A percentile compares a stretch with the other conserved stretches of the same genome.
Conservation (phyloP, 768 basidiomycete species). For the Suillus plorans region DNA sequence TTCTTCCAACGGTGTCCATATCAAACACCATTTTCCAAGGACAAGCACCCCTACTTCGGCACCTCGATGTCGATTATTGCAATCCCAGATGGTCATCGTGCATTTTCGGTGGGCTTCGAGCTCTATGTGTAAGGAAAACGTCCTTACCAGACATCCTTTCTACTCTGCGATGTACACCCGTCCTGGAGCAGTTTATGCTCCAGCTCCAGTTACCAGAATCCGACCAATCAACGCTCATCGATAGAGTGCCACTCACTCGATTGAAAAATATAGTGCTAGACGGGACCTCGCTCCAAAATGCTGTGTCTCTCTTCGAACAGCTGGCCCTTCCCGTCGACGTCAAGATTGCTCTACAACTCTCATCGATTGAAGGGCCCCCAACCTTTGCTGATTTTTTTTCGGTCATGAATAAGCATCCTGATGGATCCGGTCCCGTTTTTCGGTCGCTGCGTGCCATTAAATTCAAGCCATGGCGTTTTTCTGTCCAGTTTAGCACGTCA, state of each 20-base stretch:
- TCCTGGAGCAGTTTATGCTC: not conserved
- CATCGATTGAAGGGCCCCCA: not conserved
- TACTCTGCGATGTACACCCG: not conserved
- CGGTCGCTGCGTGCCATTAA: not conserved
- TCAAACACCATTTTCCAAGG: not conserved
- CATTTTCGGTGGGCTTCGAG: not conserved
- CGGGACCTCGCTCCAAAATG: not conserved
- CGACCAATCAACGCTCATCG: not conserved
- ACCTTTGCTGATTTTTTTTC: not conserved
- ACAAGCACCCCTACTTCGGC: not conserved
- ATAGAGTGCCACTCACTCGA: not conserved
- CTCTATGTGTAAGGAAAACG: not conserved
- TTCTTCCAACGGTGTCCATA: not conserved
- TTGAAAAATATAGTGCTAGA: not conserved
- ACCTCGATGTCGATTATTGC: not conserved
- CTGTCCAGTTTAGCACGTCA: not conserved
- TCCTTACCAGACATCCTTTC: not conserved
- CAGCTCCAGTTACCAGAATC: not conserved
- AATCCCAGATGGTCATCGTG: not conserved
- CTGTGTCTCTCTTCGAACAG: not conserved
- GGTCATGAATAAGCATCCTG: not conserved
- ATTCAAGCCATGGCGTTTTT: not conserved
- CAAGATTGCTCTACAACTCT: not conserved
- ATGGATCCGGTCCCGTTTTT: not conserved
- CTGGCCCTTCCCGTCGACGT: not conserved